Base-by-base conservation (phyloP, 306 rosid genomes). In the Acacia melanoxylon region DNA sequence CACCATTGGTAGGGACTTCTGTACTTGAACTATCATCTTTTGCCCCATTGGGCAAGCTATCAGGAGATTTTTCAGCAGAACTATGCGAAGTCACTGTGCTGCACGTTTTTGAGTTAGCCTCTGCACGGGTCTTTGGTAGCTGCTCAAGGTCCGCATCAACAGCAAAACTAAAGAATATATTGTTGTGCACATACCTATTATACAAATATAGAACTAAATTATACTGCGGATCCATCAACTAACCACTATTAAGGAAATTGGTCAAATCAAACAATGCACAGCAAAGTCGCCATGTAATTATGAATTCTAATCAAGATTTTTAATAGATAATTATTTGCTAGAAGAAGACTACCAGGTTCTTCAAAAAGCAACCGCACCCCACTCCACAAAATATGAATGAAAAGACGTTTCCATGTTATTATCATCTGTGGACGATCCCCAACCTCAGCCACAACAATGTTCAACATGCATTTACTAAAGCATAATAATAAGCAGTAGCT, bases 71-170 rank as follows among this genome's bases (percentile, higher is more conserved):
- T 73, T 89, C 96, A 76, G 88, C 68, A 66, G 89, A 80, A 87
- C 68, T 76, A 69, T 45, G 87, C 70, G 72, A n/a, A 72, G 89
- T 79, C 80, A 77, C 72, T 7, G 86, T 24, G 83, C 74, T 79
- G 59, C 72, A 81, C 37, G 85, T 27, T 74, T 90, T 89, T 37
- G 82, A 85, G 83, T 76, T 88, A 79, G 87, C 84, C 82, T 93
- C 88, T 22, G 17, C 77, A 51, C 27, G 77, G 83, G 88, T 93
- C 92, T 90, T 96, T 49, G 90, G 82, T 82, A 94, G 90, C 86
- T 92, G 90, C 86, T 96, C 98, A 88, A 92, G 94, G 85, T 96
- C 99, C 73, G 94, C 97, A 89, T 96, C 99, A 89, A 96, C 89
- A 76, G 99, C 98, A 82, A 96, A 96, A 86, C 99, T 96, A 59